phyloP scores from a whole-genome alignment of 805 yeast species.

The Groenewaldozyma salmanticensis region DNA sequence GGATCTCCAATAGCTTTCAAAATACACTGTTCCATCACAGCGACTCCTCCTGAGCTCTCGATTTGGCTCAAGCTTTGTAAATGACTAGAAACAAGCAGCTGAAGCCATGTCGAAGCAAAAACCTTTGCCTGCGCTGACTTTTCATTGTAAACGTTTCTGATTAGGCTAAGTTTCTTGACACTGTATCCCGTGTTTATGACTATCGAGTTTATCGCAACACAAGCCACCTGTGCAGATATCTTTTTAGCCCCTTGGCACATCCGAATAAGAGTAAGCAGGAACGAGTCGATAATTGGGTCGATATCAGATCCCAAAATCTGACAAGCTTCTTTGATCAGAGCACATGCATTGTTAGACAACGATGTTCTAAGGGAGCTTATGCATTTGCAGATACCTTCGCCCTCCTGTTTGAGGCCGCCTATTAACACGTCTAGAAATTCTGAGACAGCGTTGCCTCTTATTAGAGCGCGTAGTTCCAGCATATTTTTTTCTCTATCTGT shows the following conservation, averaged over 20 bases:
- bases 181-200: constrained; percentile 47
- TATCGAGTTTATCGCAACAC: constrained; percentile 37
- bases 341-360: constrained; percentile 65
- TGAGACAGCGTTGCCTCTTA: constrained; percentile 46
- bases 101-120: constrained; percentile 62
- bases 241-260: constrained; percentile 53
- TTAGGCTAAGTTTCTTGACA: constrained; percentile 40
- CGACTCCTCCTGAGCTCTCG: constrained; percentile 30
- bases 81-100: constrained; percentile 41
- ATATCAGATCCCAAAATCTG: constrained; percentile 19
- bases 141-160: constrained; percentile 48
- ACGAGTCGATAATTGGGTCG: constrained; percentile 37
- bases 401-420: constrained; percentile 33
- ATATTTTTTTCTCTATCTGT: constrained; percentile 53
- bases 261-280: constrained; percentile 40
- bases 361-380: constrained; percentile 75
- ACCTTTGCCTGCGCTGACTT: constrained; percentile 64
- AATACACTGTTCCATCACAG: constrained; percentile 41
- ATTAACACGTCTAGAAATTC: constrained; percentile 28
- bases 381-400: constrained; percentile 58
- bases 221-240: constrained; percentile 46
- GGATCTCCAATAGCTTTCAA: constrained; percentile 65
- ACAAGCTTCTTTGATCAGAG: constrained; percentile 54
- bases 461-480: constrained; percentile 43
- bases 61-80: constrained; percentile 28